Evolutionary conservation across 2,329 filamentous ascomycete species (phyloP).

Genomic region (Aspergillus amoenus): DNA sequence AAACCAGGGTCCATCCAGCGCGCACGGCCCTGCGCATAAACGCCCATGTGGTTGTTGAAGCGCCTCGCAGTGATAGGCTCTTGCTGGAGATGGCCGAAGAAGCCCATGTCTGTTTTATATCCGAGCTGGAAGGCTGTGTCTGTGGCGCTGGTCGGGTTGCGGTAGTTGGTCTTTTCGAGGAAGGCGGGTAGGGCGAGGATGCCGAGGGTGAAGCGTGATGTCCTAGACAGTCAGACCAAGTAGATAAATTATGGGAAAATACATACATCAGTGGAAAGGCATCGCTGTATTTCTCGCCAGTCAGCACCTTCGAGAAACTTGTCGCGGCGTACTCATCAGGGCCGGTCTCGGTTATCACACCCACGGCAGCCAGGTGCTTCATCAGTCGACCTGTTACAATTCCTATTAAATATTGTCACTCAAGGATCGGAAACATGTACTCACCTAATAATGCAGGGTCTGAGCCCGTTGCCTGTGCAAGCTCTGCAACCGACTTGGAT

Average conservation of each 20-base stretch:
- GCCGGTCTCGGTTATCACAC: constrained; percentile 33
- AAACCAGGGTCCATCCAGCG: constrained; percentile 34
- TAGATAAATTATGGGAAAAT: too few species aligned
- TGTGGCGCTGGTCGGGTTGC: constrained; percentile 25
- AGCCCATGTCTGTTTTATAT: constrained; percentile 25
- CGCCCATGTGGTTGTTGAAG: constrained; percentile 30
- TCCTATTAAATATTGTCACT: too few species aligned
- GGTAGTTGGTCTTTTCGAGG: constrained; percentile 27
- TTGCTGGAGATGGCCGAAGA: constrained; percentile 27
- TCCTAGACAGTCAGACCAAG: constrained; percentile 15
- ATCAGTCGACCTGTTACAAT: constrained; percentile 26
- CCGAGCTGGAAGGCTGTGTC: constrained; percentile 28
- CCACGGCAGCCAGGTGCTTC: constrained; percentile 36
- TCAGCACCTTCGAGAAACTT: constrained; percentile 32
- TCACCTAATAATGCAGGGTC: constrained; percentile 16
- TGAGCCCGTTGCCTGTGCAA: constrained; percentile 20
- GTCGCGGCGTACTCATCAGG: constrained; percentile 33
- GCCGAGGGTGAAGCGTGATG: constrained; percentile 24
- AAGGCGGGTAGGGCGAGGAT: constrained; percentile 27
- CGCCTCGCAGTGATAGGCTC: constrained; percentile 20
- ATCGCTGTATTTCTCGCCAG: constrained; percentile 21
- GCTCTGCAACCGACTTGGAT: constrained; percentile 20
- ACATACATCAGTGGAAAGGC: constrained; percentile 29
- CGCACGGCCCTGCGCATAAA: constrained; percentile 25
- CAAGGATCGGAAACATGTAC: too few species aligned